Conservation (phyloP, 2,329 filamentous ascomycete species). For the Nemania sp. region DNA sequence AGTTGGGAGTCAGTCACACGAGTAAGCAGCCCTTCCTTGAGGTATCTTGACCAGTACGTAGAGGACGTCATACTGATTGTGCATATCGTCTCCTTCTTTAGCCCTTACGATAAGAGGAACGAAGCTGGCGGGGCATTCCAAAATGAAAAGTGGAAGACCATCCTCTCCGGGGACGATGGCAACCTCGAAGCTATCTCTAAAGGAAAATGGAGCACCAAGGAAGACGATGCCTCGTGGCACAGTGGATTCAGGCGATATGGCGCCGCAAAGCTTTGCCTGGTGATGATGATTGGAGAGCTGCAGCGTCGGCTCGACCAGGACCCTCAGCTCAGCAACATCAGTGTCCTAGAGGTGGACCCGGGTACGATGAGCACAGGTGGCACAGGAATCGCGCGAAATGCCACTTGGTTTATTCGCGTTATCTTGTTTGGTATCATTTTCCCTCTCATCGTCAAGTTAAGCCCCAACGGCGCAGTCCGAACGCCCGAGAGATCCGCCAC, state of each 20-base stretch:
- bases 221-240: conserved; percentile 32
- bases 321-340: conserved; percentile 26
- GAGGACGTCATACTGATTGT: neutral
- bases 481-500: neutral
- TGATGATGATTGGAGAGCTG: conserved; percentile 40
- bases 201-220: conserved; percentile 31
- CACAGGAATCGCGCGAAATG: neutral
- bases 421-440: conserved; percentile 13
- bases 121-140: neutral
- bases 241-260: conserved; percentile 36
- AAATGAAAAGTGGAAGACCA: conserved; percentile 27
- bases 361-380: conserved; percentile 13
- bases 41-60: neutral
- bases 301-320: conserved; percentile 31
- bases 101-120: conserved; percentile 19
- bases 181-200: conserved; percentile 30
- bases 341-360: conserved; percentile 28
- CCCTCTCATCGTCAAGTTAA: conserved; percentile 1
- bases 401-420: conserved; percentile 15
- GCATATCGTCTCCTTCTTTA: neutral
- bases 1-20: conserved; percentile 34
- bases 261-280: conserved; percentile 35
- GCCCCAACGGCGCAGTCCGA: neutral
- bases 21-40: conserved; percentile 36
- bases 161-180: conserved; percentile 23